Evolutionary conservation across 2,329 filamentous ascomycete species (phyloP), one percentile per base, ranked within the genome.

Genomic region (Venturia aucupariae): DNA sequence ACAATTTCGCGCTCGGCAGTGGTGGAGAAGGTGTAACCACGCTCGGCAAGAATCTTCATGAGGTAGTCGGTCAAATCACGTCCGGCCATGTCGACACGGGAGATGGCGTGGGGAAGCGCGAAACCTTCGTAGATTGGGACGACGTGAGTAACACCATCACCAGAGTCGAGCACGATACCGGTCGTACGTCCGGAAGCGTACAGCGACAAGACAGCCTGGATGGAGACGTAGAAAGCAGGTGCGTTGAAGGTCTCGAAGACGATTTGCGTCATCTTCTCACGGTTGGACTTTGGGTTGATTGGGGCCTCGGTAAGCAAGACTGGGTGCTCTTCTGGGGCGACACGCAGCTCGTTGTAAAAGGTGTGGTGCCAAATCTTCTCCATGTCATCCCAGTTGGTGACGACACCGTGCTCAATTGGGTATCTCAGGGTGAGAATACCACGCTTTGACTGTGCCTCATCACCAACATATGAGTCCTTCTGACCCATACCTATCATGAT

Each of bases 401-500:
- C 94, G 76, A 99, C 94, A 94, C 94, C 94, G 88, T 99, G 94
- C 87, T 99, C 94, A 80, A 99, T 99, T 78, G 94, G 94, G 84
- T 99, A 99, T 85, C 94, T 89, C 79, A 99, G 87, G 70, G 93
- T 97, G 75, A 99, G 88, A 84, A 99, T 97, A 96, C 94, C 94
- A 94, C 94, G 93, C 92, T 99, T 99, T 79, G 94, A 99, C 86
- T 99, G 94, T 83, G 94, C 94, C 86, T 99, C 94, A 84, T 99
- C 94, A 86, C 94, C 94, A 75, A 99, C 94, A 79, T 99, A 99
- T 69, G 94, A 97, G 87, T 99, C 94, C 86, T 99, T 99, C 84
- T 97, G 94, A 75, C 94, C 94, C 94, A 99, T 99, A 87, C 94
- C 94, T 81, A 99, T 97, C 94, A 99, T 99, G 86, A 99, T 97